Conservation (phyloP, 352 stramenopile genomes). For the Poterioochromonas sp. region DNA sequence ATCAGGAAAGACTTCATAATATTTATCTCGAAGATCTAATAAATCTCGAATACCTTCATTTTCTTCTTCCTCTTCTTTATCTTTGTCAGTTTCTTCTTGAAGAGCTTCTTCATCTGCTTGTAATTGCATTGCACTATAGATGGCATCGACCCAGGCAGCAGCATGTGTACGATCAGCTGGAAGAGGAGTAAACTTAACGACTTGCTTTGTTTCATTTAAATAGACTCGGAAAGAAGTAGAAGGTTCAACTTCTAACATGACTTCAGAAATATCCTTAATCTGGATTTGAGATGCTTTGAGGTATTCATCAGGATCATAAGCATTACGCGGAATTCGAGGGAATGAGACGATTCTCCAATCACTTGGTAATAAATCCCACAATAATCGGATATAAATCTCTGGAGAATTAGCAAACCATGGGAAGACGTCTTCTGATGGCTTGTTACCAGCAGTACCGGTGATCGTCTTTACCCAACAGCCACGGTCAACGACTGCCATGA, state of each 20-base stretch:
- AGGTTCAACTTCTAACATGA: constrained; percentile 4
- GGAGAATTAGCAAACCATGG: background rate
- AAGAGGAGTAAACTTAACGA: background rate
- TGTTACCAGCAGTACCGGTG: background rate
- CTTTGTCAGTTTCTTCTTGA: background rate
- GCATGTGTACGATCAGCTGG: background rate
- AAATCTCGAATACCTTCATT: background rate
- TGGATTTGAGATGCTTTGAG: background rate
- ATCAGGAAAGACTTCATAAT: background rate
- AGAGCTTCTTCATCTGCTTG: background rate
- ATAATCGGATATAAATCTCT: background rate
- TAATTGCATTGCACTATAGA: constrained; percentile 1
- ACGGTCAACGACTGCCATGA: background rate
- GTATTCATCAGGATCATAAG: constrained; percentile 19
- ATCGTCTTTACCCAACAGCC: background rate
- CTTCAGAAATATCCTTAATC: constrained; percentile 5
- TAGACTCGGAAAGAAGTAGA: background rate
- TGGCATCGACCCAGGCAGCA: constrained; percentile 8
- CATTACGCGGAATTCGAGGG: background rate
- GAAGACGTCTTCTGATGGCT: background rate
- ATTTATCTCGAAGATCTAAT: background rate
- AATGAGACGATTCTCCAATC: background rate
- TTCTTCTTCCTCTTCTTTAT: background rate
- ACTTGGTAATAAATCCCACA: background rate
- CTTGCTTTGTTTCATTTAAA: background rate